Evolutionary conservation across 345 rosid species (phyloP).

Genomic region (Brassica rapa): DNA sequence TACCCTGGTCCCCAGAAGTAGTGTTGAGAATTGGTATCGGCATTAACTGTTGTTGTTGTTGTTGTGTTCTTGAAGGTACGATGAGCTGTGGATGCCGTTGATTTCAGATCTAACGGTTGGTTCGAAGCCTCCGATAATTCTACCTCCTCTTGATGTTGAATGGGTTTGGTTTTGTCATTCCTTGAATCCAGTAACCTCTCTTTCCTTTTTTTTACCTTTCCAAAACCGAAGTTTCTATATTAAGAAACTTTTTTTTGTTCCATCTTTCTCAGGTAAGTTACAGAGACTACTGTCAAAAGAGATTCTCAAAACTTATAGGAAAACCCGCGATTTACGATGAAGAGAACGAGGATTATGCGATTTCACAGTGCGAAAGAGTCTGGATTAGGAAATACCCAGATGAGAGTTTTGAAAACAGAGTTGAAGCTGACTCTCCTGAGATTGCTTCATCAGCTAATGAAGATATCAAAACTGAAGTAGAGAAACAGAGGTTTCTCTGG

Average conservation of each 20-base stretch:
- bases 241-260: neutral
- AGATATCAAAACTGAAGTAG: constrained; percentile 51
- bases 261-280: constrained; percentile 54
- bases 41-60: constrained; percentile 11
- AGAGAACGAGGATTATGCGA: constrained; percentile 78
- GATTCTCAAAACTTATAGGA: constrained; percentile 80
- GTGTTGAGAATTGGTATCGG: neutral
- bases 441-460: constrained; percentile 32
- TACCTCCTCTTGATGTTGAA: constrained; percentile 90
- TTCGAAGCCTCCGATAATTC: constrained; percentile 59
- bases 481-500: constrained; percentile 51
- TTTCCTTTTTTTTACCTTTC: neutral
- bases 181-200: constrained; percentile 68
- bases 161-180: constrained; percentile 98
- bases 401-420: constrained; percentile 79
- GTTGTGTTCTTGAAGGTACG: constrained; percentile 55
- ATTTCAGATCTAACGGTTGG: constrained; percentile 71
- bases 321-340: constrained; percentile 71
- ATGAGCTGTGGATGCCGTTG: constrained; percentile 96
- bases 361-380: constrained; percentile 61
- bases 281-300: constrained; percentile 62
- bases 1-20: neutral
- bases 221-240: neutral
- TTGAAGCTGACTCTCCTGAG: constrained; percentile 43
- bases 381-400: constrained; percentile 61